Evolutionary conservation across 176 grass and related monocot species (phyloP).

Genomic region (Melocanna baccifera): DNA sequence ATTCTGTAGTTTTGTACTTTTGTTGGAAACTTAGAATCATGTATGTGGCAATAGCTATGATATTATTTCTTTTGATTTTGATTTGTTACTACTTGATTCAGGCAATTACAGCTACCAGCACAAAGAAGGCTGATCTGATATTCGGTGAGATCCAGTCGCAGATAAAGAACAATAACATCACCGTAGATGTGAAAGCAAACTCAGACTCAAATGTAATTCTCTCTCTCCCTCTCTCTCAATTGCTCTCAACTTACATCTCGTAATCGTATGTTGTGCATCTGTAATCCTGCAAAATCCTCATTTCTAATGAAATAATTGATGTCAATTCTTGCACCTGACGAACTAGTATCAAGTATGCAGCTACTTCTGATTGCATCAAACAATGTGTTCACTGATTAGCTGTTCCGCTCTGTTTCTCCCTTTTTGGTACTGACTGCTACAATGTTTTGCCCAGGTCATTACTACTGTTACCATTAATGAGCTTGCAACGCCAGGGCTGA

Average conservation of each 20-base stretch:
- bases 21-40: neutral
- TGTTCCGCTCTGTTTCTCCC: neutral
- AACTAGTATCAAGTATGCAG: neutral
- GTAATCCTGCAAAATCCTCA: neutral
- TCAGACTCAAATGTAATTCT: conserved; percentile 68
- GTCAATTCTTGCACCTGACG: neutral
- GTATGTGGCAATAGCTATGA: neutral
- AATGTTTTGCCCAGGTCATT: conserved; percentile 41
- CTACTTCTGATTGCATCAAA: neutral
- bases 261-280: neutral
- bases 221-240: neutral
- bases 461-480: conserved; percentile 73
- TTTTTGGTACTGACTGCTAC: neutral
- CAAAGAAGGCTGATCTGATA: conserved; percentile 92
- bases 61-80: neutral
- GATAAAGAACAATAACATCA: conserved; percentile 78
- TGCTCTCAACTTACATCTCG: neutral
- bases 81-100: conserved; percentile 35
- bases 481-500: conserved; percentile 68
- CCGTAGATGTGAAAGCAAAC: conserved; percentile 90
- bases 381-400: neutral
- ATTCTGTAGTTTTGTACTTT: neutral
- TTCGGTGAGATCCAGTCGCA: conserved; percentile 89
- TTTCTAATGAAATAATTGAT: neutral
- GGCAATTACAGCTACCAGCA: conserved; percentile 81